Evolutionary conservation across 371 early-diverging fungal species (phyloP).

Genomic region (Umbelopsis sp.): DNA sequence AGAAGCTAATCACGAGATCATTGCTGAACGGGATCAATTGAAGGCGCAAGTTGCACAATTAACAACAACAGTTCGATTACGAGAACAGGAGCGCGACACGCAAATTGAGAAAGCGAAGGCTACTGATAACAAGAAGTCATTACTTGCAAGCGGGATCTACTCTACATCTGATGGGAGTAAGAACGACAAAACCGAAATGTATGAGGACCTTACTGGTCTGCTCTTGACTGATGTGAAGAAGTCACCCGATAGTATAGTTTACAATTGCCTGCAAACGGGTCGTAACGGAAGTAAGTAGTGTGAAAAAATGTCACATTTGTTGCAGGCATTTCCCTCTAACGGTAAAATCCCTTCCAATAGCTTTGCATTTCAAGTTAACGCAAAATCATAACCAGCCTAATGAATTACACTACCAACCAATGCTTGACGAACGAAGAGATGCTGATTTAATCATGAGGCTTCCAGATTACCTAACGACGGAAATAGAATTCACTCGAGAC

Average conservation of each 20-base stretch:
- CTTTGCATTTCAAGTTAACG: constrained; percentile 30
- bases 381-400: constrained; percentile 14
- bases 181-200: constrained; percentile 21
- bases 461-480: constrained; percentile 23
- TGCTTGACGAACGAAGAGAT: constrained; percentile 26
- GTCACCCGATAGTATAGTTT: constrained; percentile 21
- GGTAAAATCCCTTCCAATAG: neutral
- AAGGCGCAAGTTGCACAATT: neutral
- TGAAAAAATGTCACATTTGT: no score
- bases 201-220: constrained; percentile 26
- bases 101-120: constrained; percentile 1
- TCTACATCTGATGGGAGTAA: constrained; percentile 2
- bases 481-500: constrained; percentile 25
- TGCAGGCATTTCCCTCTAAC: no score
- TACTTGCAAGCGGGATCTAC: neutral
- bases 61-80: neutral
- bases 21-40: neutral
- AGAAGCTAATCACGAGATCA: neutral
- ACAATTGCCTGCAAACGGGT: constrained; percentile 29
- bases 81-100: neutral
- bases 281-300: constrained; percentile 28
- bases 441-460: constrained; percentile 21
- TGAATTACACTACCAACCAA: constrained; percentile 26
- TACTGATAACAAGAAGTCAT: neutral
- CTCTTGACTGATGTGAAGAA: constrained; percentile 20